A percentile compares a stretch with the other conserved stretches of the same genome.
Conservation (phyloP, 2,329 filamentous ascomycete species). For the Aspergillus ustus region DNA sequence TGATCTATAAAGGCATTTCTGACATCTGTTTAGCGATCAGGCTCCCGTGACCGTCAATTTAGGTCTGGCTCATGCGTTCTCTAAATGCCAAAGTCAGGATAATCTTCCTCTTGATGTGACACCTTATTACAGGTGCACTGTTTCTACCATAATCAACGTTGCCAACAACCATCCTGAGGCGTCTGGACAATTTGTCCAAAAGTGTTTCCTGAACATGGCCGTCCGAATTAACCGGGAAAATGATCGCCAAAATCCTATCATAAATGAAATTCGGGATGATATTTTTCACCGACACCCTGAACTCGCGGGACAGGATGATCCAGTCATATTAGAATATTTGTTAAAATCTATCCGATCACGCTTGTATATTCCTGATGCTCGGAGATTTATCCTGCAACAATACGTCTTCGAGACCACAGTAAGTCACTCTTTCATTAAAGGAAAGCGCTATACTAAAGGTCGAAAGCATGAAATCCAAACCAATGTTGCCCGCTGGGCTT, state of each 20-base stretch:
- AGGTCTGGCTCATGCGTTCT: background rate
- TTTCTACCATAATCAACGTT: constrained; percentile 1
- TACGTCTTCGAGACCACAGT: constrained; percentile 4
- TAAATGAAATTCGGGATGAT: background rate
- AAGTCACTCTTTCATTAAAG: constrained; percentile 1
- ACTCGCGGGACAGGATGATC: background rate
- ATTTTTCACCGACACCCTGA: background rate
- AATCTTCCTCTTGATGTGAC: background rate
- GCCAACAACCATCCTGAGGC: background rate
- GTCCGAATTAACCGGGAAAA: background rate
- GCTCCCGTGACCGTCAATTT: background rate
- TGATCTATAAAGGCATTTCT: background rate
- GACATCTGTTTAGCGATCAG: constrained; percentile 4
- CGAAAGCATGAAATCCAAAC: background rate
- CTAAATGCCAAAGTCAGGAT: background rate
- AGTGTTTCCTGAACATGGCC: constrained; percentile 1
- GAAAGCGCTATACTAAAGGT: background rate
- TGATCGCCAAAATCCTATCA: background rate
- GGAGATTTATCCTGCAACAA: constrained; percentile 1
- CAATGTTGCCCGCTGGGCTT: background rate
- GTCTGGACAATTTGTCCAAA: background rate
- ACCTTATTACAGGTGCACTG: background rate
- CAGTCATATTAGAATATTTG: background rate
- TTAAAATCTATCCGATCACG: background rate
- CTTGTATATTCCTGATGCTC: background rate